Evolutionary conservation across 2,329 filamentous ascomycete genomes (phyloP), one percentile per base, ranked within the genome.

Genomic region (Cucurbitaria berberidis): DNA sequence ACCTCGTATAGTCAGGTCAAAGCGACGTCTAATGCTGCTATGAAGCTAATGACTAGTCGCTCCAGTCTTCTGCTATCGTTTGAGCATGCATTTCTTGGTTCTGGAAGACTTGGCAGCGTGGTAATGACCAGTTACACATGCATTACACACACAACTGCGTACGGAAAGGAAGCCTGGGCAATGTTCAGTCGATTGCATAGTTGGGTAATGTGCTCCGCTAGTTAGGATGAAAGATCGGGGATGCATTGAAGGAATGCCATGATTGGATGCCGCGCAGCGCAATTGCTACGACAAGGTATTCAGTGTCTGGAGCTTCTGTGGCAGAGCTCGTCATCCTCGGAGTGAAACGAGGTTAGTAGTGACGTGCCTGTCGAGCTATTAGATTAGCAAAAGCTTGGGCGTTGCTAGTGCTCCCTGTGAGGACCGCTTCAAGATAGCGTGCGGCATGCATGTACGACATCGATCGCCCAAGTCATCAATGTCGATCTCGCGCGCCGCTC

Each of bases 381-480:
- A 43, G 39, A 48, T 36, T 35, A 45, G 43, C 34, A 48, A 45
- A 51, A 52, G 56, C 48, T 44, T 60, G 51, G 56, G 35, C 48
- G 38, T 51, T 58, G 47, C 27, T 40, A 40, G 49, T 43, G 8
- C 45, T 56, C 47, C 58, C 57, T 57, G 60, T 56, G 50, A 57
- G 34, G 42, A 47, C 52, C 54, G 54, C 53, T 55, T 51, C 48
- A 54, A 49, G 43, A 38, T 60, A 60, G 57, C 57, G 52, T 64
- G 48, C 34, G 44, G 36, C 59, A 67, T 68, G 65, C 55, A 66
- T 68, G 65, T 58, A 66, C 63, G 58, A 66, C 62, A 67, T 68
- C 60, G 62, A 61, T 64, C 57, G 47, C 53, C 52, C 42, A 41
- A 36, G 36, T 47, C 40, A 44, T 60, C 41, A 45, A 48, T 45